A percentile compares a stretch with the other conserved stretches of the same genome.
These are phyloP conservation scores for Suillus hirtellus DNA, from an alignment of 768 basidiomycete genomes.

Conservation along the genomic window DNA sequence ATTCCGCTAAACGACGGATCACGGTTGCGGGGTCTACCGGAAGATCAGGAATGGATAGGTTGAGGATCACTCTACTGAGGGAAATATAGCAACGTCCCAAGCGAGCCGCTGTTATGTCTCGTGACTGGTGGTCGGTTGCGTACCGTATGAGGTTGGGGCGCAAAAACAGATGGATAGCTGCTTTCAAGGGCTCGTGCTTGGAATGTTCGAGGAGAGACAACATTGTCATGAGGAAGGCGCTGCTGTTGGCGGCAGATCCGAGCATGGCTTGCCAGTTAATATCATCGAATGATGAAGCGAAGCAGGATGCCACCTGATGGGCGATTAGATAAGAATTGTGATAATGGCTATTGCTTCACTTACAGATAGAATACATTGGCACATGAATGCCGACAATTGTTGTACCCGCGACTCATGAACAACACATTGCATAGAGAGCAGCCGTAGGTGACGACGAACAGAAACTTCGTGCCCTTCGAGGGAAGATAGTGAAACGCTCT, in stretches of 20 bases:
- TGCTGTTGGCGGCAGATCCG: constrained; percentile 9
- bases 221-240: constrained; percentile 23
- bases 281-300: constrained; percentile 40
- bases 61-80: constrained; percentile 57
- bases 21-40: constrained; percentile 87
- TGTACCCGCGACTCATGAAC: constrained; percentile 38
- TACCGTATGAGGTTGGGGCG: constrained; percentile 22
- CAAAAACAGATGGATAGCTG: constrained; percentile 32
- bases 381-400: constrained; percentile 43
- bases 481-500: constrained; percentile 39
- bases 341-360: constrained; percentile 16
- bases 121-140: constrained; percentile 17
- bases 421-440: constrained; percentile 42
- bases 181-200: constrained; percentile 35
- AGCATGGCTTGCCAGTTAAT: constrained; percentile 19
- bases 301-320: constrained; percentile 45
- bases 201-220: constrained; percentile 36
- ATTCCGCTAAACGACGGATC: constrained; percentile 45
- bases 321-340: constrained; percentile 11
- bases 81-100: constrained; percentile 60
- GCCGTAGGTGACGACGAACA: constrained; percentile 39
- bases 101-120: constrained; percentile 29
- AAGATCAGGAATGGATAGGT: constrained; percentile 77
- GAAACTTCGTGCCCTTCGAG: constrained; percentile 39
- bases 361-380: constrained; percentile 44